Percentiles rank a stretch among this genome's conserved stretches.
Conservation (phyloP, 2,329 filamentous ascomycete genomes). For the Mycosphaerella sp. region DNA sequence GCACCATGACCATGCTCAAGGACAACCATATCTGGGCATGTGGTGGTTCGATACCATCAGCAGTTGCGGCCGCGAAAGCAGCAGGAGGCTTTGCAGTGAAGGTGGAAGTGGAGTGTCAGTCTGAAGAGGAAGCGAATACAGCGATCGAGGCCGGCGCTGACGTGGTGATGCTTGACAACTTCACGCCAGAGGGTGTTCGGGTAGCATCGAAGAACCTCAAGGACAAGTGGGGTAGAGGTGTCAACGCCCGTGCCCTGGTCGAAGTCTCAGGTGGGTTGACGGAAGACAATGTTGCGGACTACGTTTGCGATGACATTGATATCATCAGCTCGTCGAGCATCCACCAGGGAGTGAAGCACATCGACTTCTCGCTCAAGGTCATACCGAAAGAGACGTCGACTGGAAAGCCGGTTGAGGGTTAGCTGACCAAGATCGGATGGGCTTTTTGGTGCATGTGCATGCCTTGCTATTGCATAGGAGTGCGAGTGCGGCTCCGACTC, state of each 20-base stretch:
- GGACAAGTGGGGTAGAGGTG: conserved; percentile 65
- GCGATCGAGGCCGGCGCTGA: conserved; percentile 87
- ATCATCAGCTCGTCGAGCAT: conserved; percentile 95
- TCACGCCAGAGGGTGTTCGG: conserved; percentile 70
- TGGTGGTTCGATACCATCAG: conserved; percentile 71
- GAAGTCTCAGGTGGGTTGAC: conserved; percentile 91
- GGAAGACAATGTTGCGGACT: conserved; percentile 72
- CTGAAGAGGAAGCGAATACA: conserved; percentile 79
- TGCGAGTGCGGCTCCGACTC: too few relatives aligned
- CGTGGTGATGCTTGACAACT: conserved; percentile 97
- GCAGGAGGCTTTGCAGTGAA: conserved; percentile 87
- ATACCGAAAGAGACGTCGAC: conserved; percentile 37
- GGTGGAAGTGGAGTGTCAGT: conserved; percentile 92
- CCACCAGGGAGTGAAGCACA: conserved; percentile 86
- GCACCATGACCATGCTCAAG: conserved; percentile 96
- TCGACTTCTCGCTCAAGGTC: conserved; percentile 96
- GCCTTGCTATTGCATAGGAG: too few relatives aligned
- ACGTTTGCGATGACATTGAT: conserved; percentile 79
- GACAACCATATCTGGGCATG: conserved; percentile 97
- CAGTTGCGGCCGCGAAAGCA: conserved; percentile 74
- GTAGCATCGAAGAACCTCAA: conserved; percentile 69
- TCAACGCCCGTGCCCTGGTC: conserved; percentile 57
- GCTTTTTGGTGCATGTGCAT: neutral
- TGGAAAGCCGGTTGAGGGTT: conserved; percentile 22
- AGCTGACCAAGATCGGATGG: conserved; percentile 19